A percentile compares a stretch with the other conserved stretches of the same genome.
Conservation (phyloP, 2,329 filamentous ascomycete genomes). For the Ascochyta viciae-villosae region DNA sequence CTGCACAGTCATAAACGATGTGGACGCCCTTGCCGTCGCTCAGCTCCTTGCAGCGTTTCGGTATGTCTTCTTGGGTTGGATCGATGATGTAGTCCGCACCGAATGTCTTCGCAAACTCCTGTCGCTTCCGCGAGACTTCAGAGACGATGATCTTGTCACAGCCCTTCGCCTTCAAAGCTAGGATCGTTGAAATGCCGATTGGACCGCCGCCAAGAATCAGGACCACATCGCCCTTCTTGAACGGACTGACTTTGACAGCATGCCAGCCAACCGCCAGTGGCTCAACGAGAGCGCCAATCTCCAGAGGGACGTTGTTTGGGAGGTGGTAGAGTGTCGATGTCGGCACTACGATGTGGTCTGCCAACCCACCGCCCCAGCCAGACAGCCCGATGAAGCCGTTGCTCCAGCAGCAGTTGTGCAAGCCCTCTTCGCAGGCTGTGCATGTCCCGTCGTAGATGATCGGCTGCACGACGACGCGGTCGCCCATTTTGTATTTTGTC, state of each 20-base stretch:
- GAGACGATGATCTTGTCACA: constrained; percentile 59
- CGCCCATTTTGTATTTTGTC: constrained; percentile 56
- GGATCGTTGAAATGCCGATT: constrained; percentile 55
- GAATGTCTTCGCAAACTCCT: constrained; percentile 59
- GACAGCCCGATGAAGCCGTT: constrained; percentile 62
- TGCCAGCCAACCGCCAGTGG: constrained; percentile 65
- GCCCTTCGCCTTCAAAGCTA: constrained; percentile 41
- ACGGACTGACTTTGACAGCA: constrained; percentile 59
- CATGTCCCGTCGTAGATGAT: constrained; percentile 64
- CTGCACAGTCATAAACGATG: constrained; percentile 61
- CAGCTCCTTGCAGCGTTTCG: constrained; percentile 52
- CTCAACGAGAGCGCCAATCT: constrained; percentile 62
- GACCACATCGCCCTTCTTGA: constrained; percentile 55
- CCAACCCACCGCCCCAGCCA: constrained; percentile 61
- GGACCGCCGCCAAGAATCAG: constrained; percentile 62
- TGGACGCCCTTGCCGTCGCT: constrained; percentile 57
- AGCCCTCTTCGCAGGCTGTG: constrained; percentile 58
- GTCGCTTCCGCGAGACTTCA: constrained; percentile 57
- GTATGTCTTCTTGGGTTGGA: constrained; percentile 58
- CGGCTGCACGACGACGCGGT: constrained; percentile 59
- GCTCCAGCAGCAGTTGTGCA: constrained; percentile 62
- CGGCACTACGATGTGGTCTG: constrained; percentile 60
- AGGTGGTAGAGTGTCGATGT: constrained; percentile 55
- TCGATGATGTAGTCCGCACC: constrained; percentile 61
- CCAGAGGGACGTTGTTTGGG: constrained; percentile 60